Conservation (phyloP, 2,329 filamentous ascomycete genomes). For the Diaporthe sp. region DNA sequence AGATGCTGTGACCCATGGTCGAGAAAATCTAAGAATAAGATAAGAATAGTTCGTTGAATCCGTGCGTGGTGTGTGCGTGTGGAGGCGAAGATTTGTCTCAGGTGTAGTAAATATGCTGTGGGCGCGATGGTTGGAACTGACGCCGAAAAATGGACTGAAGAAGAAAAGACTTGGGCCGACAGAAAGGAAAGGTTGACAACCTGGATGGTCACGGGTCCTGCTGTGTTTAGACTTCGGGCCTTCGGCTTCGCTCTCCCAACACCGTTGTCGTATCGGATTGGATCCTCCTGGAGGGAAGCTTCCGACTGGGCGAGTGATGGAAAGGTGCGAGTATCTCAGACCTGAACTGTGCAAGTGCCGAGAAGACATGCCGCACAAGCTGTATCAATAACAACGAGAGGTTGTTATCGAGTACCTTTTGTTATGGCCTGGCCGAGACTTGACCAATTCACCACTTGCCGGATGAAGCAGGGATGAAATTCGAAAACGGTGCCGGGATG, state of each 20-base stretch:
- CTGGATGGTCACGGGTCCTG: background rate
- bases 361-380: background rate
- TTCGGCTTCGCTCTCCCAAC: background rate
- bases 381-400: background rate
- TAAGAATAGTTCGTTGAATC: conserved; percentile 13
- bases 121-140: background rate
- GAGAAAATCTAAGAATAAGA: conserved; percentile 22
- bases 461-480: background rate
- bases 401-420: no score
- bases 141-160: background rate
- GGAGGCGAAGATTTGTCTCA: background rate
- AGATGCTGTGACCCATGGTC: background rate
- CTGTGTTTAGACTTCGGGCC: background rate
- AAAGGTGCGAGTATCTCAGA: background rate
- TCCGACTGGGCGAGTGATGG: background rate
- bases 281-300: no score
- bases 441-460: background rate
- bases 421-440: background rate
- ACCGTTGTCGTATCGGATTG: background rate
- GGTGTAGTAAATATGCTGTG: conserved; percentile 32
- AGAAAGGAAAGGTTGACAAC: conserved; percentile 3
- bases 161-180: background rate
- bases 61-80: background rate
- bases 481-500: background rate
- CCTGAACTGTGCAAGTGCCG: background rate